Conservation (phyloP, 495 filamentous ascomycete genomes). For the Hypoxylon subgilvum region DNA sequence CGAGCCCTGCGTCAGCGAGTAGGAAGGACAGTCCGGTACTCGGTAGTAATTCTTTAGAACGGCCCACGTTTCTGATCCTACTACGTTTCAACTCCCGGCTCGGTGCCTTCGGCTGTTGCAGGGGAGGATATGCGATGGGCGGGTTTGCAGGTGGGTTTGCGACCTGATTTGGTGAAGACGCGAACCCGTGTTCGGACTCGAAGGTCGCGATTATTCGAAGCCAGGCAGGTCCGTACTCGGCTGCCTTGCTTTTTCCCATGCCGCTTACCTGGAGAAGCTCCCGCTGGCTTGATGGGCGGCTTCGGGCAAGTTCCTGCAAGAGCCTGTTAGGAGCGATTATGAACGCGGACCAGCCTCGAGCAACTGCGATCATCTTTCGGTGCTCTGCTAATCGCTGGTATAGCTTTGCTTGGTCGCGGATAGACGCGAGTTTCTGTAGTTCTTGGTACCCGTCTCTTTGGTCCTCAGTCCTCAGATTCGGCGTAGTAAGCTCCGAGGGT, state of each 20-base stretch:
- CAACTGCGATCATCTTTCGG: not conserved
- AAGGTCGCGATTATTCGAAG: conserved; percentile 20
- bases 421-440: not conserved
- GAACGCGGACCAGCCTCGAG: not conserved
- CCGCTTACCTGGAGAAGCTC: conserved; percentile 17
- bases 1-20: conserved; percentile 24
- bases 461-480: not conserved
- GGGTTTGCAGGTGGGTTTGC: not conserved
- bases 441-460: not conserved
- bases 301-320: conserved; percentile 3
- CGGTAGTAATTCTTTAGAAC: conserved; percentile 57
- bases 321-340: conserved; percentile 16
- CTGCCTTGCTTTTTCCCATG: not conserved
- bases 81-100: conserved; percentile 38
- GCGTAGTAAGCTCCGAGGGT: not conserved
- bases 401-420: conserved; percentile 1
- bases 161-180: not conserved
- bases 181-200: not conserved
- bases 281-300: conserved; percentile 12
- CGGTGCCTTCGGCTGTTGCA: not conserved
- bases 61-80: conserved; percentile 60
- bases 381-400: conserved; percentile 12
- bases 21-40: not conserved
- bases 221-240: conserved; percentile 9
- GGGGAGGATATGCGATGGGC: not conserved